Evolutionary conservation across 2,329 filamentous ascomycete genomes (phyloP).

Genomic region (Apiospora arundinis): DNA sequence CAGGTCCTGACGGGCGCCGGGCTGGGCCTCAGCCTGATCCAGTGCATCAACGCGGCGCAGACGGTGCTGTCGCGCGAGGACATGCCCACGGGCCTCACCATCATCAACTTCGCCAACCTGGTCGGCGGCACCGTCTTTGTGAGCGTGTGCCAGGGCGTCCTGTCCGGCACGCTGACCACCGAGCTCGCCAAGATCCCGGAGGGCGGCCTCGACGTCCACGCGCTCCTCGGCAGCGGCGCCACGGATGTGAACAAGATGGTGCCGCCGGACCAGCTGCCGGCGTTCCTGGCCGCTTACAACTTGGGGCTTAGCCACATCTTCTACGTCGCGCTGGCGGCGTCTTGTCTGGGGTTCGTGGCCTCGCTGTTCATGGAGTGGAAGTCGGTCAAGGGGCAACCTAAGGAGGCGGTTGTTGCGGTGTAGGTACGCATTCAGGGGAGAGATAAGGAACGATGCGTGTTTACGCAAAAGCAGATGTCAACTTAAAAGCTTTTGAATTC

Average conservation of each 20-base stretch:
- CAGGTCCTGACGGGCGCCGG: slow-evolving; percentile 53
- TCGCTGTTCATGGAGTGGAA: slow-evolving; percentile 1
- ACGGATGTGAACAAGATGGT: neutral
- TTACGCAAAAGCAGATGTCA: too few relatives aligned
- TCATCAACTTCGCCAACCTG: slow-evolving; percentile 49
- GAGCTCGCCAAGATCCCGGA: neutral
- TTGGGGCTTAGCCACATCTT: neutral
- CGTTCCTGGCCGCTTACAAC: slow-evolving; percentile 12
- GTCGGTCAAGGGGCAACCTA: slow-evolving; percentile 10
- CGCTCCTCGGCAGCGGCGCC: neutral
- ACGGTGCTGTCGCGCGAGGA: slow-evolving; percentile 45
- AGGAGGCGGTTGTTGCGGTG: neutral
- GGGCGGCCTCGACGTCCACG: neutral
- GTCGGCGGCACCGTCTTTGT: slow-evolving; percentile 51
- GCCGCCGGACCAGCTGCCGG: neutral
- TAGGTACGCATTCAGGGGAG: neutral
- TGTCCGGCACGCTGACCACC: slow-evolving; percentile 40
- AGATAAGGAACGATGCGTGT: neutral
- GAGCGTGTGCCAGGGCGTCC: slow-evolving; percentile 45
- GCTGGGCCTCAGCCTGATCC: slow-evolving; percentile 50
- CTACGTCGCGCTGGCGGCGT: neutral
- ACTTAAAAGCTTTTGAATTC: too few relatives aligned
- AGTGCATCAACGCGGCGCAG: slow-evolving; percentile 51
- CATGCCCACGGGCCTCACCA: slow-evolving; percentile 45
- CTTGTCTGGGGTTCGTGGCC: neutral